Evolutionary conservation across 441 rosid species (phyloP).

Genomic region (Daphne laureola): DNA sequence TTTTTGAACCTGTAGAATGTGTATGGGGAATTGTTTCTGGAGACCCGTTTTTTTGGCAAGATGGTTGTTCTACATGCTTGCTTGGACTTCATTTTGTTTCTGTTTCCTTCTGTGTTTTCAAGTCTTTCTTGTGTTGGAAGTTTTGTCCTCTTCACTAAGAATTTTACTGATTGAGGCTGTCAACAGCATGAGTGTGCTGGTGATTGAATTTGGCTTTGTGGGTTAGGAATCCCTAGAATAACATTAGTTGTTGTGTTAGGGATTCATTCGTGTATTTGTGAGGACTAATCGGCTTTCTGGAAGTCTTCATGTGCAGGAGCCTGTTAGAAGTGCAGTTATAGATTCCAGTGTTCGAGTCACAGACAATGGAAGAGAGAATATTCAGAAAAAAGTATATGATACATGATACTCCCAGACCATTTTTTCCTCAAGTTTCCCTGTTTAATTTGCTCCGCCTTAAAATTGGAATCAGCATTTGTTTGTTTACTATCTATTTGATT

Average conservation of each 20-base stretch:
- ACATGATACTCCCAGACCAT: conserved; percentile 6
- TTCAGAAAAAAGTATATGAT: conserved; percentile 74
- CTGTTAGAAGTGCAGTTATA: conserved; percentile 61
- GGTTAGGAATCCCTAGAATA: too few species aligned
- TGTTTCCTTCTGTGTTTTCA: too few species aligned
- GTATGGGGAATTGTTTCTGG: neutral
- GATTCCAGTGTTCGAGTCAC: conserved; percentile 69
- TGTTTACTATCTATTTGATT: neutral
- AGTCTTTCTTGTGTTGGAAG: too few species aligned
- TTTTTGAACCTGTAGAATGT: neutral
- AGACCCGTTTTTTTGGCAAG: neutral
- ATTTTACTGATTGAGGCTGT: too few species aligned
- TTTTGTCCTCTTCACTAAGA: too few species aligned
- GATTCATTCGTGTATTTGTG: neutral
- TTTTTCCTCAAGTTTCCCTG: neutral
- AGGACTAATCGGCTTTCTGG: conserved; percentile 4
- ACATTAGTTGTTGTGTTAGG: neutral
- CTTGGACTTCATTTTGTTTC: too few species aligned
- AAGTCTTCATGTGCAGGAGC: conserved; percentile 39
- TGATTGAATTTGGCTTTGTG: too few species aligned
- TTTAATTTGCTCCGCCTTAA: too few species aligned
- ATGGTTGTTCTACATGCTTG: neutral
- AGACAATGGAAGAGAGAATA: conserved; percentile 89
- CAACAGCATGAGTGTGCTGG: too few species aligned
- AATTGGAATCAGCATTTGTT: neutral